These are phyloP conservation scores for Pythium sukuiense DNA, from an alignment of 352 stramenopile species.

Conservation along the genomic window DNA sequence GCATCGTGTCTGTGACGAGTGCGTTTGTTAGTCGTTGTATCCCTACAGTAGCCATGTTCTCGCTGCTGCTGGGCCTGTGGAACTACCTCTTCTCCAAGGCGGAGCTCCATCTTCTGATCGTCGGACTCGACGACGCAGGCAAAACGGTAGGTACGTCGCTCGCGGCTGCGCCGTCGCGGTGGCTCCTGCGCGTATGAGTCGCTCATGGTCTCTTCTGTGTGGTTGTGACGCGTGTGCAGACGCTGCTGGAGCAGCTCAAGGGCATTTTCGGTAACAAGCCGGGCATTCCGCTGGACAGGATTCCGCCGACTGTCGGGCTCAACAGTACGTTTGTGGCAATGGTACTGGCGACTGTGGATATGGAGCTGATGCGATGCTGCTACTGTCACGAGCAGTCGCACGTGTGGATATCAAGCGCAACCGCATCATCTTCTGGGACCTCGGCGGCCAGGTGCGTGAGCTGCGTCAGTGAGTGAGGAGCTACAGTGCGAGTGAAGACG, in stretches of 20 bases:
- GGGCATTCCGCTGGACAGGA: conserved; percentile 90
- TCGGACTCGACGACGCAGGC: conserved; percentile 90
- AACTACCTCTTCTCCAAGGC: conserved; percentile 84
- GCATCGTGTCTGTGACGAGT: not conserved
- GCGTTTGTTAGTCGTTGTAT: not conserved
- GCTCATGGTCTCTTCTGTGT: conserved; percentile 1
- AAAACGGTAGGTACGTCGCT: conserved; percentile 79
- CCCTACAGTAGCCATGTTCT: conserved; percentile 62
- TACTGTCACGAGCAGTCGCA: conserved; percentile 40
- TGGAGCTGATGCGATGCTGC: not conserved
- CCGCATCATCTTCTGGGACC: conserved; percentile 91
- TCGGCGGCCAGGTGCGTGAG: conserved; percentile 84
- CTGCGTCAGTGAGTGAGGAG: no score
- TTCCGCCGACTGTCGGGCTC: conserved; percentile 89
- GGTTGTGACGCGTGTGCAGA: conserved; percentile 44
- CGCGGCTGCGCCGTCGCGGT: not conserved
- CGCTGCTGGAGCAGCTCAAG: conserved; percentile 90
- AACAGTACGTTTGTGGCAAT: conserved; percentile 55
- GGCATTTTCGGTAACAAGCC: conserved; percentile 87
- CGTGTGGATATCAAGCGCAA: conserved; percentile 82
- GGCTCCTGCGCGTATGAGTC: not conserved
- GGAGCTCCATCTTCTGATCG: conserved; percentile 91
- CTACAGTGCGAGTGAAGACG: no score
- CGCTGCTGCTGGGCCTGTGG: conserved; percentile 79
- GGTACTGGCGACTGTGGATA: not conserved